A percentile compares a stretch with the other conserved stretches of the same genome.
Evolutionary conservation across 768 basidiomycete species (phyloP).

Genomic region (Rhizopogon sp.): DNA sequence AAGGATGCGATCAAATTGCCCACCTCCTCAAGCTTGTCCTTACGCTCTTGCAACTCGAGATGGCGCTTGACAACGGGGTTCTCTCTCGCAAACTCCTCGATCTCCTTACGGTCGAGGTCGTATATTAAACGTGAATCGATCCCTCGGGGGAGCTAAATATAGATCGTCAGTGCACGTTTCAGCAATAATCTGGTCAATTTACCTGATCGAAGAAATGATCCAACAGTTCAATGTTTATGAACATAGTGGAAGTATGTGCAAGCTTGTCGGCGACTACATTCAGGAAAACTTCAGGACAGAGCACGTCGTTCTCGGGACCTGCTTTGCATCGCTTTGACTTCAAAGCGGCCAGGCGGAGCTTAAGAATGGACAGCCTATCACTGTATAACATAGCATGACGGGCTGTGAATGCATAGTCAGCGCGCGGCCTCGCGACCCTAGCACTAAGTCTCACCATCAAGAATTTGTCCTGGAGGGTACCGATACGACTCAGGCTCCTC

Average conservation of each 20-base stretch:
- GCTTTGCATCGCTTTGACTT: slow-evolving; percentile 84
- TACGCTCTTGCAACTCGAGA: slow-evolving; percentile 91
- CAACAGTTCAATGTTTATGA: slow-evolving; percentile 96
- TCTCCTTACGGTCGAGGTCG: slow-evolving; percentile 87
- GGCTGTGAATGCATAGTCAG: slow-evolving; percentile 41
- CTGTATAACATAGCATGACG: slow-evolving; percentile 88
- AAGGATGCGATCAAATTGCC: slow-evolving; percentile 6
- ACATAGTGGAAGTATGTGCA: slow-evolving; percentile 93
- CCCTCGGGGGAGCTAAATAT: slow-evolving; percentile 85
- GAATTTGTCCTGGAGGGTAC: slow-evolving; percentile 86
- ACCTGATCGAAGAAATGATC: slow-evolving; percentile 99
- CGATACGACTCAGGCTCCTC: slow-evolving; percentile 72
- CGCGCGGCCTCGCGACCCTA: slow-evolving; percentile 3
- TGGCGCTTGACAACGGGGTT: slow-evolving; percentile 87
- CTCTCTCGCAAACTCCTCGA: slow-evolving; percentile 89
- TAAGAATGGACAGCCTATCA: slow-evolving; percentile 78
- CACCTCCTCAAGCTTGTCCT: slow-evolving; percentile 96
- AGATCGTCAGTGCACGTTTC: neutral
- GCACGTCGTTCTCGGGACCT: slow-evolving; percentile 81
- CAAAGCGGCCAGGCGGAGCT: slow-evolving; percentile 79
- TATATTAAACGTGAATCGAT: slow-evolving; percentile 93
- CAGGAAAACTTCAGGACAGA: slow-evolving; percentile 97
- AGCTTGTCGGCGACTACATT: slow-evolving; percentile 96
- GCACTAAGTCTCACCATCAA: slow-evolving; percentile 68
- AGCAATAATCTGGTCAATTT: slow-evolving; percentile 14